Conservation (phyloP, 306 rosid species). For the Inga oerstediana region DNA sequence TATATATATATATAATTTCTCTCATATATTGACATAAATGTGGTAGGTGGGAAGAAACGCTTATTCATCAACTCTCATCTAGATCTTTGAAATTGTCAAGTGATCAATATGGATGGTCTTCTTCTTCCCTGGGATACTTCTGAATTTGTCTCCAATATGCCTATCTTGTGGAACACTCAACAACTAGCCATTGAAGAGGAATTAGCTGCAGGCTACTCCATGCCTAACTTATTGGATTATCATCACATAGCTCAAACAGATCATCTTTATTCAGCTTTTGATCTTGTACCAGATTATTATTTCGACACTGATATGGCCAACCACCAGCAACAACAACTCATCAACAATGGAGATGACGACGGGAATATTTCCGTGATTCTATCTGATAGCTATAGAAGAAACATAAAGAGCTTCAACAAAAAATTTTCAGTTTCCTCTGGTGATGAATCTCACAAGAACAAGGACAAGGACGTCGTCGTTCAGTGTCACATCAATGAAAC, state of each 20-base stretch:
- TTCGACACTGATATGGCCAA: conserved; percentile 28
- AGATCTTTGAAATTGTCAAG: neutral
- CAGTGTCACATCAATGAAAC: neutral
- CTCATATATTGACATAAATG: neutral
- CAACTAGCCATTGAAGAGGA: conserved; percentile 35
- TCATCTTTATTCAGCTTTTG: conserved; percentile 24
- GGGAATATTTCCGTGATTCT: conserved; percentile 57
- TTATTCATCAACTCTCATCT: neutral
- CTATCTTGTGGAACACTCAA: conserved; percentile 54
- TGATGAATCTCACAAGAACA: conserved; percentile 53
- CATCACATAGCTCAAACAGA: conserved; percentile 33
- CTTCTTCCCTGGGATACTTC: conserved; percentile 58
- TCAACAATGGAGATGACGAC: conserved; percentile 23
- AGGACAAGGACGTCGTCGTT: conserved; percentile 20
- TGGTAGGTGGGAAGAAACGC: conserved; percentile 30
- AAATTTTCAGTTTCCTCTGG: conserved; percentile 51
- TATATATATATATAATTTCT: neutral
- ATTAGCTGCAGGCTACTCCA: conserved; percentile 39
- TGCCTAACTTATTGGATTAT: conserved; percentile 37
- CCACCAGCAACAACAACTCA: conserved; percentile 25
- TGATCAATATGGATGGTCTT: conserved; percentile 59
- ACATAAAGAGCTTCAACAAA: conserved; percentile 56
- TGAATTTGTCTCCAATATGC: conserved; percentile 31
- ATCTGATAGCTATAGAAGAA: conserved; percentile 47
- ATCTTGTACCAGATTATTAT: conserved; percentile 40